Percentiles rank a stretch among this genome's conserved stretches.
phyloP scores from a whole-genome alignment of 306 rosid species.

The Begonia fuchsioides region DNA sequence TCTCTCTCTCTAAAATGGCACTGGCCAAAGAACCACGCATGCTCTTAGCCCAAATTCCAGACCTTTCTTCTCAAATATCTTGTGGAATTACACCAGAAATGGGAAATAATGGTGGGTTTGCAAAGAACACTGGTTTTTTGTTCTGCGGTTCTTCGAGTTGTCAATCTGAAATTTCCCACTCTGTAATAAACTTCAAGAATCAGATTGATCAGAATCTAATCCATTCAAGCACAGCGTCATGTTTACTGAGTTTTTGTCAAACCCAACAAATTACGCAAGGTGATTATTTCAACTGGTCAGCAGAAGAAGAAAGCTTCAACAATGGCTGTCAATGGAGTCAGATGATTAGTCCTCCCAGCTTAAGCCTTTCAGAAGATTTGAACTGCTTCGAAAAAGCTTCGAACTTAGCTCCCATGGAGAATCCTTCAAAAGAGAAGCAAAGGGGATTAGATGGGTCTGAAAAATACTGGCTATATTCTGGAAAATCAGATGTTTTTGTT shows the following conservation, averaged over 20 bases:
- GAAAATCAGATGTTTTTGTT: conserved; percentile 10
- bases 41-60: conserved; percentile 8
- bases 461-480: conserved; percentile 47
- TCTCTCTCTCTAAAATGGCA: conserved; percentile 22
- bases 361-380: conserved; percentile 20
- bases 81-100: conserved; percentile 1
- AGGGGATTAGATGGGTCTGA: conserved; percentile 20
- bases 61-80: conserved; percentile 6
- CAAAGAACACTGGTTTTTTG: no score
- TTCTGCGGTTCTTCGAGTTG: not conserved
- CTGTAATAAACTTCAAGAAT: conserved; percentile 51
- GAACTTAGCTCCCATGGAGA: conserved; percentile 18
- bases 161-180: conserved; percentile 15
- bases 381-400: conserved; percentile 38
- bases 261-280: conserved; percentile 11
- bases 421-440: conserved; percentile 18
- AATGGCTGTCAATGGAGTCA: conserved; percentile 24
- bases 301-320: conserved; percentile 11
- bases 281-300: conserved; percentile 9
- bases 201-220: conserved; percentile 9
- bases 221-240: conserved; percentile 14
- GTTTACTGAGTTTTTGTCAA: conserved; percentile 61
- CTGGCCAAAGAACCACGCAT: conserved; percentile 19
- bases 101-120: conserved; percentile 8
- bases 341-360: not conserved